A percentile compares a stretch with the other conserved stretches of the same genome.
phyloP scores from a whole-genome alignment of 78 protist genomes.

The Speleostelium caveatum region DNA sequence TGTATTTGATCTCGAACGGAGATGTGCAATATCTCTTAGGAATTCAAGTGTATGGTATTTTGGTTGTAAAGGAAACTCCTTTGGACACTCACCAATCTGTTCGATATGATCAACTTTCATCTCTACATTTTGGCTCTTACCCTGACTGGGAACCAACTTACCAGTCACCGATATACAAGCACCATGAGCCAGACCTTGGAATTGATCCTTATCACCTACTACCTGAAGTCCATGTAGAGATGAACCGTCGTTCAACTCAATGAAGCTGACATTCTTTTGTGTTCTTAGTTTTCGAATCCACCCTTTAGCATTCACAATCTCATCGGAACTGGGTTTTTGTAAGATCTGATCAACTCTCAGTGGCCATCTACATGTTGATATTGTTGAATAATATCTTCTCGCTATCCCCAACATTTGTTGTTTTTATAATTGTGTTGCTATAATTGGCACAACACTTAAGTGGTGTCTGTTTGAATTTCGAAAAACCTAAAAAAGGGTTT shows the following conservation, averaged over 20 bases:
- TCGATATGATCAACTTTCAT: background rate
- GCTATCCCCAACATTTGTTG: background rate
- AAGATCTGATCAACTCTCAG: conserved; percentile 5
- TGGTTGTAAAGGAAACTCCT: conserved; percentile 91
- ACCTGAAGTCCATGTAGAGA: conserved; percentile 46
- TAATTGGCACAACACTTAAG: too few relatives aligned
- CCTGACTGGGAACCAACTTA: conserved; percentile 6
- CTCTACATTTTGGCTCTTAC: conserved; percentile 16
- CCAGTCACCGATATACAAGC: conserved; percentile 44
- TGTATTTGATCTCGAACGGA: conserved; percentile 87
- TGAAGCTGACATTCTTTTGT: conserved; percentile 50
- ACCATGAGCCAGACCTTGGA: conserved; percentile 26
- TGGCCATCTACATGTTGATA: conserved; percentile 19
- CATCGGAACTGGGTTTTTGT: background rate
- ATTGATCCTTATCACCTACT: conserved; percentile 24
- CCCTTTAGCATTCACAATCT: conserved; percentile 5
- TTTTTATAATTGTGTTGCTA: too few relatives aligned
- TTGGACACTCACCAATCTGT: conserved; percentile 21
- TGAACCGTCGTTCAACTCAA: conserved; percentile 63
- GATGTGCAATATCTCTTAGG: conserved; percentile 91
- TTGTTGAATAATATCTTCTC: background rate
- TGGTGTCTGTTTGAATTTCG: too few relatives aligned
- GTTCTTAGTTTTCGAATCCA: conserved; percentile 46
- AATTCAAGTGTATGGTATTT: conserved; percentile 91
- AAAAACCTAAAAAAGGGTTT: too few relatives aligned